phyloP scores from a whole-genome alignment of 108 stramenopile species.

The Nitzschia putrida region DNA sequence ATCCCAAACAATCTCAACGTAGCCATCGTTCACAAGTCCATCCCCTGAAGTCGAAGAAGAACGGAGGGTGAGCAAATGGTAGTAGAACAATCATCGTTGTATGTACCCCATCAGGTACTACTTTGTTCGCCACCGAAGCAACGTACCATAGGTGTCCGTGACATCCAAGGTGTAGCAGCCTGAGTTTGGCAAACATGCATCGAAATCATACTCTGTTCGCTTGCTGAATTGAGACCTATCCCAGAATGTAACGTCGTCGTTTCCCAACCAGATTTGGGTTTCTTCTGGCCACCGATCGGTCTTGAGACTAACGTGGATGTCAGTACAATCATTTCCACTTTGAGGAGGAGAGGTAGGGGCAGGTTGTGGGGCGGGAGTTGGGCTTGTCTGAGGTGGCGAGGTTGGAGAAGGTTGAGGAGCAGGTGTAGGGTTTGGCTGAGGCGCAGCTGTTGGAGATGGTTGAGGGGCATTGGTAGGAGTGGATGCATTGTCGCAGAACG shows the following conservation, averaged over 20 bases:
- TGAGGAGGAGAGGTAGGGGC: background rate
- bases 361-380: background rate
- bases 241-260: background rate
- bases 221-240: background rate
- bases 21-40: slow-evolving; percentile 3
- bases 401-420: background rate
- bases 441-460: background rate
- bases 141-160: slow-evolving; percentile 7
- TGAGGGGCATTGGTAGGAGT: background rate
- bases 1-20: slow-evolving; percentile 6
- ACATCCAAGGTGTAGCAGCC: background rate
- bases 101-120: no score
- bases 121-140: no score
- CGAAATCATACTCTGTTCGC: background rate
- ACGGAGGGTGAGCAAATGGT: no score
- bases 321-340: background rate
- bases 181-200: background rate
- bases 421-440: slow-evolving; percentile 12
- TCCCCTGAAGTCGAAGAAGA: background rate
- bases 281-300: slow-evolving; percentile 7
- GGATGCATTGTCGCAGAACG: background rate
- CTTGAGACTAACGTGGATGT: background rate
- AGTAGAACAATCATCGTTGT: no score
- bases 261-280: background rate
- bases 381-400: background rate